Evolutionary conservation across 768 basidiomycete species (phyloP), one percentile per base, ranked within the genome.

Genomic region (Xerocomus spinulosus): DNA sequence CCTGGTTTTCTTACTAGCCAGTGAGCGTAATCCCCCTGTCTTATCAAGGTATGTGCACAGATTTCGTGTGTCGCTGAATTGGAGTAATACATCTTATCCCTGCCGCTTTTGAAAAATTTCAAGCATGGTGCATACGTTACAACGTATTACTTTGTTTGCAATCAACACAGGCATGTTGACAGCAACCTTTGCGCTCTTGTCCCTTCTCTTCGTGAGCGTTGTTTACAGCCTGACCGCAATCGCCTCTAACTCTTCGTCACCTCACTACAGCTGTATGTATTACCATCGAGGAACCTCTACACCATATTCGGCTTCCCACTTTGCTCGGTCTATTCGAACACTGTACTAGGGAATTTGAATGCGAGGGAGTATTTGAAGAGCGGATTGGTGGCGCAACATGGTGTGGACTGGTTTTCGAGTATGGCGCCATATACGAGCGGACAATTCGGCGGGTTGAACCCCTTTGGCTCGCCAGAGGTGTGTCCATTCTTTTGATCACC

Each of bases 111-210:
- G 24, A n/a, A n/a, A n/a, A n/a, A n/a, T n/a, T n/a, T n/a, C 28
- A 30, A 58, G 56, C 2, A 55, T 49, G 18, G 30, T 15, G 2
- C 32, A 46, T 10, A 2, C 58, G n/a, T 40, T 57, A 5, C 48
- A 48, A 32, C 49, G 48, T 15, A 45, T 58, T 6, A 40, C 3
- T 0, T 7, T 58, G 6, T 54, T 54, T 23, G 39, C 49, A 1
- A 39, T 49, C 8, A 43, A 46, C 17, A 44, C 49, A 4, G 70
- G 77, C 1, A 71, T 79, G 10, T 76, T 74, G 13, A 71, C 79
- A 14, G 80, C 82, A 51, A 75, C 75, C 0, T 62, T 57, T 4
- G 65, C 72, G 5, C 78, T 81, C 60, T 73, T 75, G 4, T 64
- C 39, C 2, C 0, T 41, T 8, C 78, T 49, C 75, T 76, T 12